Conservation (phyloP, 805 yeast species). For the Pichia phayaonensis region DNA sequence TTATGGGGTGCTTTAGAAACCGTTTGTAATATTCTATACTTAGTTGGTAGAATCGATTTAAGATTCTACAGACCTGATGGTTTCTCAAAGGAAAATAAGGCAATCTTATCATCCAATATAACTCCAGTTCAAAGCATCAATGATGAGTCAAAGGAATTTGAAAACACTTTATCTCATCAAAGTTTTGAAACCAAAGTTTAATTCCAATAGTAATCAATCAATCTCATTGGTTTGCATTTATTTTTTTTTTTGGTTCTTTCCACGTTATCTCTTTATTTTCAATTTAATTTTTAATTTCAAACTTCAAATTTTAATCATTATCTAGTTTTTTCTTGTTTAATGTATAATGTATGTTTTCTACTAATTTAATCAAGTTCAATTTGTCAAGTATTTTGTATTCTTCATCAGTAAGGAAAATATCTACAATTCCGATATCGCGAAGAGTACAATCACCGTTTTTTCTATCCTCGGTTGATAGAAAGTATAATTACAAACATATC, state of each 20-base stretch:
- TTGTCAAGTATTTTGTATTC: too few relatives aligned
- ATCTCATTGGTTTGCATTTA: too few relatives aligned
- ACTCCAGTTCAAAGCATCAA: background rate
- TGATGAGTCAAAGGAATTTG: slow-evolving; percentile 3
- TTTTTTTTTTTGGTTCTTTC: background rate
- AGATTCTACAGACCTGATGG: slow-evolving; percentile 72
- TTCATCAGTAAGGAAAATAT: too few relatives aligned
- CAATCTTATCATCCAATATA: background rate
- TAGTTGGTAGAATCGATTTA: slow-evolving; percentile 62
- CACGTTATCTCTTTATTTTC: background rate
- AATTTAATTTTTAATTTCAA: background rate
- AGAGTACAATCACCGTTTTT: too few relatives aligned
- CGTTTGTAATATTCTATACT: slow-evolving; percentile 46
- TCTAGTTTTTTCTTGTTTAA: background rate
- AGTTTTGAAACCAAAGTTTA: slow-evolving; percentile 9
- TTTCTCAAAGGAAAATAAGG: slow-evolving; percentile 8
- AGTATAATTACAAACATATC: too few relatives aligned
- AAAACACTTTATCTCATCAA: slow-evolving; percentile 1
- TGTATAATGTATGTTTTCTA: background rate
- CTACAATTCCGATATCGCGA: too few relatives aligned
- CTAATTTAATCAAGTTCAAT: too few relatives aligned
- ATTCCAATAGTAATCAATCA: background rate
- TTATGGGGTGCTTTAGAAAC: slow-evolving; percentile 64
- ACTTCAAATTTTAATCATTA: background rate
- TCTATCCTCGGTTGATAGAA: too few relatives aligned